Evolutionary conservation across 148 eudicot genomes (phyloP), one percentile per base, ranked within the genome.

Genomic region (Gaultheria prostrata): DNA sequence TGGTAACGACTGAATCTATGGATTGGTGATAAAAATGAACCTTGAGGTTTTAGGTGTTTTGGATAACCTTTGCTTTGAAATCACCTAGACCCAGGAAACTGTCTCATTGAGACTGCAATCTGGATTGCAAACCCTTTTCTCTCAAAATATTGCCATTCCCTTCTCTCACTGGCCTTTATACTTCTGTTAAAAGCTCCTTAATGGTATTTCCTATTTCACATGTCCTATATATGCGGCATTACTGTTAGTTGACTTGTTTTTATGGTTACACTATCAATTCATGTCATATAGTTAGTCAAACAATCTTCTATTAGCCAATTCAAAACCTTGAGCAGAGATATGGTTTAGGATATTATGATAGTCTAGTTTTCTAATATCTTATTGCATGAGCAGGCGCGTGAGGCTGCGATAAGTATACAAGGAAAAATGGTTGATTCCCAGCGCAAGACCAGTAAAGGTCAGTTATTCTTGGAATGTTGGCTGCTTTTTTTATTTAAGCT

Each of bases 371-470:
- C 46, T 84, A 46, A 63, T 51, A 15, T 79, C 35, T 81, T 59
- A 50, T 70, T 67, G 11, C 81, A 65, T 77, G 28, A 59, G 82
- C 94, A 95, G 99, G 91, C 85, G 81, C 96, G 98, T 76, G 98
- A 97, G 85, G 98, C 92, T 84, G 88, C 98, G 28, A 50, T 86
- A 79, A 86, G 90, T 82, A 87, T 91, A 70, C 98, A 87, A 85
- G 99, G 99, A 33, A 93, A 92, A 87, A 82, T 94, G 83, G 98
- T 95, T 49, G 98, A 97, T 90, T 82, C 89, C 77, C 99, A 97
- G 91, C 95, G 99, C 56, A 95, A 87, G 88, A 93, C 88, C 88
- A 95, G 88, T 83, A 97, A 89, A 97, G 99, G 99, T 97, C 10
- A 88, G 88, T 76, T 26, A 71, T 32, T 46, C 54, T 78, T 49